These are phyloP conservation scores for Catenaria anguillulae DNA, from an alignment of 371 early-diverging fungal species.

Conservation along the genomic window DNA sequence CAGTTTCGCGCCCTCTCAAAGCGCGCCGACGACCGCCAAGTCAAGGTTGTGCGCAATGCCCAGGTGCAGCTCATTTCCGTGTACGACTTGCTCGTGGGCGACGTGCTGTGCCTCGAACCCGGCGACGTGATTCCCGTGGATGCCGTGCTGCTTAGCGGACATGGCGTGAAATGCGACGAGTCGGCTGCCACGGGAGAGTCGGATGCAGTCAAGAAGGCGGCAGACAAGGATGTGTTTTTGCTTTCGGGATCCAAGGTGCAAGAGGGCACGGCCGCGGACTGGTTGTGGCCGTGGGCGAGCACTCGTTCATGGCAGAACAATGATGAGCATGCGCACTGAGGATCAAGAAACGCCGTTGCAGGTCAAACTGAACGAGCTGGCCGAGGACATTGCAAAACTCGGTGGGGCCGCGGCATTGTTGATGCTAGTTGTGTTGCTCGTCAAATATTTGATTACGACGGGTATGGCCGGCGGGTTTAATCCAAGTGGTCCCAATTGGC, in stretches of 20 bases:
- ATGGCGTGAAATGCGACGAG: conserved; percentile 77
- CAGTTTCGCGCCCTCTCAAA: conserved; percentile 77
- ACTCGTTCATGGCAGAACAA: conserved; percentile 60
- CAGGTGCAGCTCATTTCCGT: conserved; percentile 31
- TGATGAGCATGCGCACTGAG: conserved; percentile 44
- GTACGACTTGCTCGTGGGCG: conserved; percentile 74
- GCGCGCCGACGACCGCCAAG: conserved; percentile 74
- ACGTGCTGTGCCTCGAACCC: conserved; percentile 78
- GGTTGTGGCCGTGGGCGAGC: conserved; percentile 48
- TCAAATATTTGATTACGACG: conserved; percentile 36
- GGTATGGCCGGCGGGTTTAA: conserved; percentile 11
- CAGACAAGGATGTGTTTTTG: conserved; percentile 37
- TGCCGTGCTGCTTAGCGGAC: conserved; percentile 60
- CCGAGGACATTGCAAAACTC: conserved; percentile 50
- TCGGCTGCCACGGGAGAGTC: conserved; percentile 85
- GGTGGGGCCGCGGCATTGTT: conserved; percentile 47
- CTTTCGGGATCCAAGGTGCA: conserved; percentile 55
- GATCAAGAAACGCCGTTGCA: conserved; percentile 53
- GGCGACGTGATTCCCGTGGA: conserved; percentile 88
- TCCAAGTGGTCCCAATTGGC: conserved; percentile 9
- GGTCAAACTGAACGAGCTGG: conserved; percentile 46
- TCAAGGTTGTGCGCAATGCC: conserved; percentile 36
- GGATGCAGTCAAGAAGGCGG: conserved; percentile 55
- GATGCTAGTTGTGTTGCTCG: conserved; percentile 45
- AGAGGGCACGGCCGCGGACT: conserved; percentile 59